Base-by-base conservation (phyloP, 176 grass and related monocot species). In the Aegilops sharonensis region DNA sequence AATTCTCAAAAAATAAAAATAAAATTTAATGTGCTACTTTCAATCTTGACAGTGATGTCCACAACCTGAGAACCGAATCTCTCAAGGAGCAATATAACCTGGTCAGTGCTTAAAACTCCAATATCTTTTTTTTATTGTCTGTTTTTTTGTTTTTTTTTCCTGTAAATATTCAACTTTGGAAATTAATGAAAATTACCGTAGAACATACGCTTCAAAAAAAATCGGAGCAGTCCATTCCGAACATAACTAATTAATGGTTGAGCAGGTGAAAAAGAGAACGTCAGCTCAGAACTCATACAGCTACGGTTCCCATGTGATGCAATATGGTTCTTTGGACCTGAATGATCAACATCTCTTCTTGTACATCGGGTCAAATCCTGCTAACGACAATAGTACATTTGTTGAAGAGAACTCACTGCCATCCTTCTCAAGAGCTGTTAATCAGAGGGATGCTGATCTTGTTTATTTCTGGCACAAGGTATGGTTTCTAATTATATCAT, bases 371-470 rank as follows among this genome's bases (percentile, higher is more conserved):
- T 94, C 90, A 27, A 94, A 98, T 85, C 93, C 93, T 75, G 91
- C 89, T 34, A 95, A 94, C 56, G 82, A 94, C 3, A 91, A 89
- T 48, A 29, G 67, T 75, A 91, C 82, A 6, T 94, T 95, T 69
- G 82, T 92, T 21, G 77, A 88, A 81, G 88, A 91, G 36, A 95
- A 95, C 77, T 87, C 96, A 30, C 64, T 94, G 76, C 81, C 63
- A 2, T 78, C 86, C 13, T 86, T 85, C 21, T 88, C 86, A 31
- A 89, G 42, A 32, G 76, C 88, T 84, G 88, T 95, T 65, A 94
- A 98, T 81, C 93, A 98, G 83, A 84, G 96, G 48, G 96, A 98
- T 79, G 91, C 96, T 77, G 91, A 98, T 84, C 93, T 98, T 61
- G 84, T 98, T 79, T 98, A 98, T 79, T 94, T 95, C 75, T 98